Conservation (phyloP, 225 moss, liverwort and hornwort species). For the Climacium dendroides region DNA sequence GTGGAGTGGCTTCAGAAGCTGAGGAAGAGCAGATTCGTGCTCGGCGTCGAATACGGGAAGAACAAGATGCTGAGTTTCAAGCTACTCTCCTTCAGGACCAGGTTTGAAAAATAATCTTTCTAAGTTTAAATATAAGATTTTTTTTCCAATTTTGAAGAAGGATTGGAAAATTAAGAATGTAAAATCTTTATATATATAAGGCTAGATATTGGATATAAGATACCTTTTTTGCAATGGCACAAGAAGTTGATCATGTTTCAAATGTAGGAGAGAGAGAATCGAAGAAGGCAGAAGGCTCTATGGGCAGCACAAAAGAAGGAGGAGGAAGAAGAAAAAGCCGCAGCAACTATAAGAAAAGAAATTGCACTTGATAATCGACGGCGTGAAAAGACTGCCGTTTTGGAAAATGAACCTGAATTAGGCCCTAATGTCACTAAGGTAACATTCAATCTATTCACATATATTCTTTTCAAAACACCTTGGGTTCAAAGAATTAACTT, state of each 20-base stretch:
- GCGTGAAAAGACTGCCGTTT: not conserved
- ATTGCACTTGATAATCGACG: constrained; percentile 9
- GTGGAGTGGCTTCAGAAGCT: constrained; percentile 39
- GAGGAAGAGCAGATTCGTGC: constrained; percentile 14
- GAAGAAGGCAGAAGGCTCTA: constrained; percentile 15
- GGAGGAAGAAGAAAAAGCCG: constrained; percentile 10
- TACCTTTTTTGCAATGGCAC: not conserved
- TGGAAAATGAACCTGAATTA: constrained; percentile 6
- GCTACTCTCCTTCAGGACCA: constrained; percentile 22
- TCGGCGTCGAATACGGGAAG: constrained; percentile 9
- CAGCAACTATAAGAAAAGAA: not conserved
- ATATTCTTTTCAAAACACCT: too few relatives aligned
- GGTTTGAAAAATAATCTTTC: not conserved
- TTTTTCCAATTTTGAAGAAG: not conserved
- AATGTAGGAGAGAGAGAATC: constrained; percentile 24
- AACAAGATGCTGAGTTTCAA: constrained; percentile 36
- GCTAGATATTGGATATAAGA: not conserved
- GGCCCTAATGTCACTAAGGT: constrained; percentile 21
- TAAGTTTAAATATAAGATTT: not conserved
- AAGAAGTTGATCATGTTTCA: not conserved
- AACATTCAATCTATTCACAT: not conserved
- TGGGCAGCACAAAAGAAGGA: constrained; percentile 3
- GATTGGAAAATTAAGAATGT: not conserved
- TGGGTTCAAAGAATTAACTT: not conserved
- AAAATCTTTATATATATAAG: not conserved